Evolutionary conservation across 805 yeast genomes (phyloP).

Genomic region (Wickerhamiella bombiphila): DNA sequence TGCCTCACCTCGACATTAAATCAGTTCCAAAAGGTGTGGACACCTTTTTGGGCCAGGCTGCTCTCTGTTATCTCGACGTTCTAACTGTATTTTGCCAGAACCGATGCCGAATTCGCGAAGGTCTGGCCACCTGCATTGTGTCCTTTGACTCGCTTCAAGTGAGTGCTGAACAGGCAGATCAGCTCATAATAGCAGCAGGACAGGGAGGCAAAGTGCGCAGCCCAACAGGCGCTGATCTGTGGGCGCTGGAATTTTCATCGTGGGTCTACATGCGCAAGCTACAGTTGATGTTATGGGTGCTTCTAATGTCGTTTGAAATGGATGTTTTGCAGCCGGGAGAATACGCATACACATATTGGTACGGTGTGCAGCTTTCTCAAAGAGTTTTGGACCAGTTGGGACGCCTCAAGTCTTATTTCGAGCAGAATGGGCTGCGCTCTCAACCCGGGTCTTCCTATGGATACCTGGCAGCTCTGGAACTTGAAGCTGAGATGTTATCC

Average conservation of each 20-base stretch:
- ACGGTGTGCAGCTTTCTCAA: conserved; percentile 35
- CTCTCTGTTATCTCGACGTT: conserved; percentile 34
- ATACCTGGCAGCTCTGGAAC: conserved; percentile 19
- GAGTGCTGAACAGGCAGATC: conserved; percentile 49
- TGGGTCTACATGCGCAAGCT: conserved; percentile 57
- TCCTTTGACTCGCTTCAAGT: conserved; percentile 76
- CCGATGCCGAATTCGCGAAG: conserved; percentile 71
- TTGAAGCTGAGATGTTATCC: conserved; percentile 21
- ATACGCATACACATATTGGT: conserved; percentile 52
- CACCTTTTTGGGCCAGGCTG: conserved; percentile 22
- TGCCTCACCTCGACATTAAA: conserved; percentile 17
- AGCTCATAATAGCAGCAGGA: conserved; percentile 18
- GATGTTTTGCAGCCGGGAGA: conserved; percentile 65
- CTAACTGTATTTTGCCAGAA: conserved; percentile 42
- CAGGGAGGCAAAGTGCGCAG: conserved; percentile 20
- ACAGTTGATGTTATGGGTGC: conserved; percentile 55
- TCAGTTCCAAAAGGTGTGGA: conserved; percentile 12
- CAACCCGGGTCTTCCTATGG: conserved; percentile 11
- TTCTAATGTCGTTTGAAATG: conserved; percentile 58
- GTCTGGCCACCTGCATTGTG: conserved; percentile 39
- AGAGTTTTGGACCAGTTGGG: conserved; percentile 30
- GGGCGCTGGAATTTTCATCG: conserved; percentile 51
- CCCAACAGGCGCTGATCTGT: conserved; percentile 1
- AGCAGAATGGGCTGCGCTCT: conserved; percentile 13
- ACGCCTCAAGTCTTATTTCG: conserved; percentile 24